Conservation (phyloP, 2,329 filamentous ascomycete genomes). For the Rhynchosporium agropyri region DNA sequence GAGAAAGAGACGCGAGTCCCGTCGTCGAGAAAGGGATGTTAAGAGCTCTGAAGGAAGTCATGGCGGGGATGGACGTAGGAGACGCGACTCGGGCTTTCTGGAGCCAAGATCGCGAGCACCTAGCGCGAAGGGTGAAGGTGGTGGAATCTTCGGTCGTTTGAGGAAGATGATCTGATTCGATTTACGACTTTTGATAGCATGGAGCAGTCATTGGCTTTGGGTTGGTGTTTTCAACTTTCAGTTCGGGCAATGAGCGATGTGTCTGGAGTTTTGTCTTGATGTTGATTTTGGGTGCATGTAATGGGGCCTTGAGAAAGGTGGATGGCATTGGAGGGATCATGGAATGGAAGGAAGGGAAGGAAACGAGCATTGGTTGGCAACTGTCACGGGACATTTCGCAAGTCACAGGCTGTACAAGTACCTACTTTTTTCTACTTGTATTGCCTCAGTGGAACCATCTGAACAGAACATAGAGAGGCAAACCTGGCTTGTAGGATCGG, state of each 20-base stretch:
- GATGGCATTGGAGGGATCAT: background rate
- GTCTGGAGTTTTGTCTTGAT: background rate
- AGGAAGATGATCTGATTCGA: constrained; percentile 19
- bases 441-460: constrained; percentile 7
- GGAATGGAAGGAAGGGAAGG: background rate
- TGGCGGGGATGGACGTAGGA: constrained; percentile 34
- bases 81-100: constrained; percentile 36
- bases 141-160: constrained; percentile 51
- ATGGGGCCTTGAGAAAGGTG: too few relatives aligned
- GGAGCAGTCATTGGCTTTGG: constrained; percentile 10
- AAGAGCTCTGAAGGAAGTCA: constrained; percentile 42
- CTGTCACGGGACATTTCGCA: constrained; percentile 23
- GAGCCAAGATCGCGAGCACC: constrained; percentile 57
- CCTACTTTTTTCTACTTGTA: constrained; percentile 20
- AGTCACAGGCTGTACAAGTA: constrained; percentile 25
- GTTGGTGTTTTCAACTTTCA: constrained; percentile 11
- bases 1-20: constrained; percentile 37
- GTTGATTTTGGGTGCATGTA: constrained; percentile 10
- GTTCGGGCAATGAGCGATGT: constrained; percentile 16
- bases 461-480: background rate
- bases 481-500: constrained; percentile 29
- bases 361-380: constrained; percentile 25
- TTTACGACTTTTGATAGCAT: constrained; percentile 17
- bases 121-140: constrained; percentile 59
- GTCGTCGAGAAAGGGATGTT: constrained; percentile 36